phyloP scores from a whole-genome alignment of 2,329 filamentous ascomycete species.

The Bipolaris victoriae region DNA sequence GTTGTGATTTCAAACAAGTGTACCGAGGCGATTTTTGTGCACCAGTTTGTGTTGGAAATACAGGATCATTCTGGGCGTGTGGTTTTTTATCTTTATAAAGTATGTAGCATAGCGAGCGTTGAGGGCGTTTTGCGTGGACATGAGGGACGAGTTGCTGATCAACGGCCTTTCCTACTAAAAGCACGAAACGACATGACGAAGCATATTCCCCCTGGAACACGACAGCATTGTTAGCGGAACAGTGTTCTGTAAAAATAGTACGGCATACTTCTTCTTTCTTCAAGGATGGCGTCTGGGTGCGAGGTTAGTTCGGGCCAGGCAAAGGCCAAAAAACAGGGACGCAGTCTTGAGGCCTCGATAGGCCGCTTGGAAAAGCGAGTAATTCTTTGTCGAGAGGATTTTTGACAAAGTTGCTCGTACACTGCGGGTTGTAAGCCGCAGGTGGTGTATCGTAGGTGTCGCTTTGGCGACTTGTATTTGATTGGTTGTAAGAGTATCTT shows the following conservation, averaged over 20 bases:
- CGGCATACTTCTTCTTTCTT: slow-evolving; percentile 17
- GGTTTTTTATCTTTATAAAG: slow-evolving; percentile 21
- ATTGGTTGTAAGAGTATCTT: no score
- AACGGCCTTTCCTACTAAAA: slow-evolving; percentile 33
- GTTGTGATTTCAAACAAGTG: background rate
- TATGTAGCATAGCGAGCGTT: slow-evolving; percentile 48
- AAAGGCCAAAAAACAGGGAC: background rate
- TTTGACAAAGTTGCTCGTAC: background rate
- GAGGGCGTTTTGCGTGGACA: slow-evolving; percentile 37
- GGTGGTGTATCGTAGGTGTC: no score
- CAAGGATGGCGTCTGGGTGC: slow-evolving; percentile 12
- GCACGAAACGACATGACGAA: slow-evolving; percentile 39
- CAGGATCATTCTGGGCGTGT: slow-evolving; percentile 23
- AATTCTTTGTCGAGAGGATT: slow-evolving; percentile 6
- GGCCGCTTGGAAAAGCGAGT: slow-evolving; percentile 17
- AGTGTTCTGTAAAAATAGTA: slow-evolving; percentile 32
- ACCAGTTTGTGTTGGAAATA: slow-evolving; percentile 11
- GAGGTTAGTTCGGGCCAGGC: slow-evolving; percentile 1
- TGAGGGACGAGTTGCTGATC: slow-evolving; percentile 25
- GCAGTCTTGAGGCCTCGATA: slow-evolving; percentile 13
- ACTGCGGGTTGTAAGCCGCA: background rate
- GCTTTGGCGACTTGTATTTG: no score
- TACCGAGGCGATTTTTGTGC: slow-evolving; percentile 16
- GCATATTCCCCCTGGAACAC: slow-evolving; percentile 38
- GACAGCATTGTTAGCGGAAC: slow-evolving; percentile 24